Evolutionary conservation across 164 flowering plant genomes (phyloP), one percentile per base, ranked within the genome.

Genomic region (Cinnamomum micranthum): DNA sequence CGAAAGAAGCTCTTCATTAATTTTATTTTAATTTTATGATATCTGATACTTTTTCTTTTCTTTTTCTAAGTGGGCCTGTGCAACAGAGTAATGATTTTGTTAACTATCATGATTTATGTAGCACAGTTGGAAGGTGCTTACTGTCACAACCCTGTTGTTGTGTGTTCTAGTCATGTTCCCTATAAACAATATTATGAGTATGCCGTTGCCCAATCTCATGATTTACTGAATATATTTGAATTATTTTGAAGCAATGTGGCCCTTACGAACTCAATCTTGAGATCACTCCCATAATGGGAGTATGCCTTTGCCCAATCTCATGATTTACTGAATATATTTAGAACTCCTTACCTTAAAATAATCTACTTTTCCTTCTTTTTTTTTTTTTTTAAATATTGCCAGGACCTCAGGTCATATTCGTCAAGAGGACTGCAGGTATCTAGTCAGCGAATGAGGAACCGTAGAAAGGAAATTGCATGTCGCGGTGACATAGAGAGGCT

Each of bases 401-500:
- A 92, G 98, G 89, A 92, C 72, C 70, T 76, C 58, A 82, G 93
- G 80, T 81, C 88, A 74, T 92, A 89, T 81, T 74, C 77, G n/a
- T 20, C 58, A 28, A 87, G 95, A 75, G 93, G 90, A 50, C 77
- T 81, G 15, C 70, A 76, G 75, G 70, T 81, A 66, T 87, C 91
- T 75, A 80, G 75, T 66, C 91, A 85, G 65, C 81, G 94, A 76
- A 76, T 79, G 80, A 92, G 97, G 77, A 84, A 72, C 72, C 58
- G 70, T 14, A 90, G 79, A 80, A 84, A 90, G 68, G 80, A 71
- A 41, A 80, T 86, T 72, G 74, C 70, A 77, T 88, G 92, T 76
- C 92, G 95, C 15, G 55, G 77, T 64, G 97, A 96, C 79, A 91
- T 94, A 75, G 79, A 85, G 67, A 80, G 82, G 65, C 74, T 87